Conservation (phyloP, 257 asterid species). For the Nicotiana tabacum region DNA sequence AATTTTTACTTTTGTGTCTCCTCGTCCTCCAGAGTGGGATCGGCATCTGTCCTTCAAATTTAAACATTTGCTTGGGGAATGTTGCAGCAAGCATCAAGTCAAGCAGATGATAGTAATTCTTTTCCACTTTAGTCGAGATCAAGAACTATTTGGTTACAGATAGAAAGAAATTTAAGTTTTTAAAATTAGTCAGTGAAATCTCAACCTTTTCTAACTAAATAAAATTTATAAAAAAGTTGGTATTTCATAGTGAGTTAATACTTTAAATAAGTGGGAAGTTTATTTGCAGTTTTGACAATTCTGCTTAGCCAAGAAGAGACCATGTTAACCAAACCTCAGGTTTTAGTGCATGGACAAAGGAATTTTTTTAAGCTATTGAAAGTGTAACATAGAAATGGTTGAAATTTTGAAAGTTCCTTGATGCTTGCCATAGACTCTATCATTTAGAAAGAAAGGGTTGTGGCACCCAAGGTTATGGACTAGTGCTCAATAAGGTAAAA, state of each 20-base stretch:
- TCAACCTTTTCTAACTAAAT: too few relatives aligned
- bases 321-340: not conserved
- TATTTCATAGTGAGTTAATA: not conserved
- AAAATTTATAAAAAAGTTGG: too few relatives aligned
- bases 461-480: not conserved
- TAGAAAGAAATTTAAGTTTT: not conserved
- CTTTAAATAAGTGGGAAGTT: not conserved
- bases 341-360: not conserved
- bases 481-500: not conserved
- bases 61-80: too few relatives aligned
- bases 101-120: too few relatives aligned
- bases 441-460: not conserved
- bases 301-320: not conserved
- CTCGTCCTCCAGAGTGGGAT: too few relatives aligned
- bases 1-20: too few relatives aligned
- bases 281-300: not conserved
- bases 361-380: not conserved
- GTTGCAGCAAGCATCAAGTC: too few relatives aligned
- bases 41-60: too few relatives aligned
- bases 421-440: not conserved
- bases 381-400: not conserved
- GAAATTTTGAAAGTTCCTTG: not conserved
- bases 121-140: too few relatives aligned
- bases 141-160: too few relatives aligned
- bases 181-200: not conserved